A percentile compares a stretch with the other conserved stretches of the same genome.
Evolutionary conservation across 179 eudicot species (phyloP).

Genomic region (Corrigiola litoralis): DNA sequence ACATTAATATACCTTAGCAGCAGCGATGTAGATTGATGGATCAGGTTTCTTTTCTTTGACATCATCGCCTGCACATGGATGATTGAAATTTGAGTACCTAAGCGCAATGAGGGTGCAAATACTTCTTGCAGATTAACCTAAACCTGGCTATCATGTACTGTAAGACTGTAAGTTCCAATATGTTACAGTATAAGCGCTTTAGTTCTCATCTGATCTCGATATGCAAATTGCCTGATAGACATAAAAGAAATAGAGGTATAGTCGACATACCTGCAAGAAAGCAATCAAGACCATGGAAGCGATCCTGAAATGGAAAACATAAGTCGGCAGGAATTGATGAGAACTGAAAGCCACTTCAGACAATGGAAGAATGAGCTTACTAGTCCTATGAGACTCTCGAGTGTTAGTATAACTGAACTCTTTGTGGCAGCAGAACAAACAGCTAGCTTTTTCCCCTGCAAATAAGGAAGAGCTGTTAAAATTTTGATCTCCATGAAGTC

Average conservation of each 20-base stretch:
- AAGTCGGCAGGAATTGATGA: not conserved
- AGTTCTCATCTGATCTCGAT: not conserved
- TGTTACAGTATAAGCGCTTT: not conserved
- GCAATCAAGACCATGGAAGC: constrained; percentile 88
- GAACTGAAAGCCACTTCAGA: not conserved
- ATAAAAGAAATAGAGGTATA: not conserved
- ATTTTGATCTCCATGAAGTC: not conserved
- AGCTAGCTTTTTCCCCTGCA: constrained; percentile 83
- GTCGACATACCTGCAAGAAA: constrained; percentile 83
- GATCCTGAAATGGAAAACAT: constrained; percentile 44
- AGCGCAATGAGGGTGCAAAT: not conserved
- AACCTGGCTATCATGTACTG: not conserved
- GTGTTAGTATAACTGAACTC: constrained; percentile 87
- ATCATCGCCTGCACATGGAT: constrained; percentile 71
- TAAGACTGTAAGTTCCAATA: not conserved
- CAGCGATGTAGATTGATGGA: constrained; percentile 83
- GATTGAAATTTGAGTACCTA: constrained; percentile 1
- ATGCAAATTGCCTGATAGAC: too few species aligned
- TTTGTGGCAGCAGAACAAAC: constrained; percentile 99
- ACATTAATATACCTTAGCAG: constrained; percentile 51
- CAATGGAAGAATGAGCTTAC: constrained; percentile 34
- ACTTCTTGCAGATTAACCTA: not conserved
- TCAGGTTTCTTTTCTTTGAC: constrained; percentile 97
- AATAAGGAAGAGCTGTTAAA: not conserved
- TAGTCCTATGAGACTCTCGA: constrained; percentile 86